Percentiles rank a stretch among this genome's conserved stretches.
Conservation (phyloP, 805 yeast genomes). For the Kuraishia molischiana region DNA sequence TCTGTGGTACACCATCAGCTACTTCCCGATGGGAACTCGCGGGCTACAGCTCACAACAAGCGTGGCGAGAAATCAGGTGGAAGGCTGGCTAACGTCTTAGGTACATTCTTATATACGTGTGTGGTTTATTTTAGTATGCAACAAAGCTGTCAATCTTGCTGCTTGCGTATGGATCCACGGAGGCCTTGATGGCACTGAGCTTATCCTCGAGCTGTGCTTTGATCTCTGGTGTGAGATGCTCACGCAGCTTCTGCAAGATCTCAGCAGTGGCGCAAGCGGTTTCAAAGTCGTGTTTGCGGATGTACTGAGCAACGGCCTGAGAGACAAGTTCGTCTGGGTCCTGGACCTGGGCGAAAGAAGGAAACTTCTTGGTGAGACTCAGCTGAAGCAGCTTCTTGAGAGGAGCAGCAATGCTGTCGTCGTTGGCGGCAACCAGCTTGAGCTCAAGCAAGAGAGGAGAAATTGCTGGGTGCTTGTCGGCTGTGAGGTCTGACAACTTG, state of each 20-base stretch:
- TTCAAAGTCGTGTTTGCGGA: conserved; percentile 6
- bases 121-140: neutral
- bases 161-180: neutral
- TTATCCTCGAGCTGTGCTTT: neutral
- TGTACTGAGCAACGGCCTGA: conserved; percentile 8
- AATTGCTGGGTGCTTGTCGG: conserved; percentile 10
- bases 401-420: conserved; percentile 9
- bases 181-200: neutral
- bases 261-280: conserved; percentile 8
- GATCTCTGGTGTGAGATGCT: neutral
- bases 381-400: conserved; percentile 15
- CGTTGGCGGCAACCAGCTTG: conserved; percentile 4
- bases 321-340: conserved; percentile 6
- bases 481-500: conserved; percentile 13
- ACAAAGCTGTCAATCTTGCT: neutral
- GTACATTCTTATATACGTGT: neutral
- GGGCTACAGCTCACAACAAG: conserved; percentile 49
- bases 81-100: conserved; percentile 15
- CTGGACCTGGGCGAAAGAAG: conserved; percentile 6
- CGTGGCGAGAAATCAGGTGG: conserved; percentile 27
- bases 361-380: conserved; percentile 13
- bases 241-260: neutral
- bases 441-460: conserved; percentile 11
- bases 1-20: conserved; percentile 73
- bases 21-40: conserved; percentile 86